phyloP scores from a whole-genome alignment of 2,329 filamentous ascomycete genomes.

The Dactylonectria macrodidyma region DNA sequence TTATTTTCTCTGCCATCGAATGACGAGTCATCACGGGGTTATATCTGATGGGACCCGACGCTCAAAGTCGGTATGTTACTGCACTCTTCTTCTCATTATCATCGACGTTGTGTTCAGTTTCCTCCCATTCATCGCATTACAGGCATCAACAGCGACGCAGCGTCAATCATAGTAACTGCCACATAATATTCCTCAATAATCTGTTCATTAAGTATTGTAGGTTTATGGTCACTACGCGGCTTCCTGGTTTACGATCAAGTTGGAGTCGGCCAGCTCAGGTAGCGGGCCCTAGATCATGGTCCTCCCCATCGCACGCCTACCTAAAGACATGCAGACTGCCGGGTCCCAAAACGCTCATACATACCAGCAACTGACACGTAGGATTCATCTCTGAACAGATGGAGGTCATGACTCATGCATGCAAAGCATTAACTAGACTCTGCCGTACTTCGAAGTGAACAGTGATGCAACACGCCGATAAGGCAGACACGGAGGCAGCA shows the following conservation, averaged over 20 bases:
- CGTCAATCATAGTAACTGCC: slow-evolving; percentile 37
- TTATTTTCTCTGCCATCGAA: slow-evolving; percentile 10
- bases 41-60: slow-evolving; percentile 24
- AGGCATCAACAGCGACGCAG: slow-evolving; percentile 20
- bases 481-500: too few species aligned
- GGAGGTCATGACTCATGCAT: too few species aligned
- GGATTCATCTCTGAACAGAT: too few species aligned
- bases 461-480: too few species aligned
- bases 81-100: slow-evolving; percentile 35
- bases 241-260: slow-evolving; percentile 38
- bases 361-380: too few species aligned
- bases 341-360: too few species aligned
- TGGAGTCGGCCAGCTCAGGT: too few species aligned
- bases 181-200: background rate
- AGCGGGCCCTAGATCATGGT: too few species aligned
- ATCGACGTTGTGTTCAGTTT: slow-evolving; percentile 39
- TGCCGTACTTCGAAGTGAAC: too few species aligned
- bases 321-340: too few species aligned
- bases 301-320: too few species aligned
- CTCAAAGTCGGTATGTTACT: slow-evolving; percentile 37
- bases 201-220: background rate
- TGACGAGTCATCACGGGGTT: slow-evolving; percentile 27
- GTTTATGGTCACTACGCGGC: slow-evolving; percentile 2
- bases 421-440: too few species aligned
- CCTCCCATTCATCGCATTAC: slow-evolving; percentile 34